Evolutionary conservation across 2,329 filamentous ascomycete genomes (phyloP), one percentile per base, ranked within the genome.

Genomic region (Monilinia fructicola): DNA sequence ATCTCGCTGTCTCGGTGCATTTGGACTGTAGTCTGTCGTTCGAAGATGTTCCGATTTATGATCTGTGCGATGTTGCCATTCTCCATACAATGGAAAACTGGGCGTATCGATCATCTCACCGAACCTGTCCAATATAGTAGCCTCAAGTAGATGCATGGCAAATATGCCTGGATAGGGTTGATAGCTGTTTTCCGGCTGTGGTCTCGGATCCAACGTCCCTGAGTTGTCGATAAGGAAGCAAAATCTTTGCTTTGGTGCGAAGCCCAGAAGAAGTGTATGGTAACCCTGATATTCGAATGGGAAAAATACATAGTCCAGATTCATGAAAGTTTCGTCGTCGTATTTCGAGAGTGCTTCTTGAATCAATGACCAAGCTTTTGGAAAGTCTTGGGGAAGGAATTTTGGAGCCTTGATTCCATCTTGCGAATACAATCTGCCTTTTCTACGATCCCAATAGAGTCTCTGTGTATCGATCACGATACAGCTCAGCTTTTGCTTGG

Each of bases 191-290:
- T 26, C 4, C 7, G 4, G 23, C 5, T 4, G 4, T 23, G 10
- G 10, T 50, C 12, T 55, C 7, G 40, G 12, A 2, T 0, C 0
- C 50, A 31, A 2, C 1, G 16, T 21, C 9, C 40, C 21, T 18
- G 40, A n/a, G 40, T 55, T 48, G 53, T 55, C 53, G 52, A 64
- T 64, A 6, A 46, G 52, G 10, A 64, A 64, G 53, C 28, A 35
- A 46, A 64, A 64, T 10, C 31, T 56, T 38, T 64, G 62, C 31
- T 56, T 64, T 26, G 53, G 52, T 38, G 62, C 62, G 40, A 56
- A 26, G 21, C 62, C 62, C 1, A 64, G 3, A 14, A 55, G 31
- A 31, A 56, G 7, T 21, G 40, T 35, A 21, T 64, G 62, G 4
- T 4, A 4, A 1, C 18, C 18, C 11, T 10, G 3, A 14, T 18